Evolutionary conservation across 2,329 filamentous ascomycete species (phyloP), one percentile per base, ranked within the genome.

Genomic region (Tolypocladium guangdongense): DNA sequence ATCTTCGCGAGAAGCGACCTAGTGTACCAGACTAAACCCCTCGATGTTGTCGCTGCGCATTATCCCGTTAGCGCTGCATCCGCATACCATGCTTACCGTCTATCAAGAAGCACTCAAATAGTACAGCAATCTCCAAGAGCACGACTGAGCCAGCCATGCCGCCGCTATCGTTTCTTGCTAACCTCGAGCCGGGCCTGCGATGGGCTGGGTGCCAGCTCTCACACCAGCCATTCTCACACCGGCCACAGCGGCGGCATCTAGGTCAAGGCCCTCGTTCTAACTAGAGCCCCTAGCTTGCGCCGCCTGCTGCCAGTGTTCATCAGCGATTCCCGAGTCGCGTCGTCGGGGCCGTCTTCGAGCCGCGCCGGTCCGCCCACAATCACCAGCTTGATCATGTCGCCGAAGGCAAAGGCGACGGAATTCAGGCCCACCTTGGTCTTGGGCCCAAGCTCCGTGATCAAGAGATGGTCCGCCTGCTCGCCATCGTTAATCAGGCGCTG

Each of bases 341-440:
- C 60, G 49, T 62, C 69, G 24, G 61, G 61, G 30, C 66, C 65
- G 18, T 62, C 69, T 45, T 84, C 81, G 60, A 86, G 87, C 35
- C 79, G 73, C 62, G 87, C 84, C 57, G 81, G 77, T 7, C 84
- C 65, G 3, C 68, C 86, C 7, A 86, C 72, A 2, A 80, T 81
- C 53, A 90, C 77, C 50, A 90, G 71, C 68, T 90, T 90, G 61
- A 90, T 75, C 1, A 81, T 75, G 59, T 90, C 87, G 14, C 87
- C 88, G 55, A 90, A 82, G 0, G 79, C 85, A 33, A 91, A 78
- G 0, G 82, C 87, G 3, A 88, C 75, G 50, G 83, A 86, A 47
- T 77, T 75, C 49, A 78, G 76, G 14, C 87, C 87, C 1, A 89
- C 70, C 51, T 73, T 73, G 2, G 75, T 74, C 54, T 86, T 79